Percentiles rank a stretch among this genome's conserved stretches.
phyloP scores from a whole-genome alignment of 208 protist species.

The Acanthamoeba divionensis region DNA sequence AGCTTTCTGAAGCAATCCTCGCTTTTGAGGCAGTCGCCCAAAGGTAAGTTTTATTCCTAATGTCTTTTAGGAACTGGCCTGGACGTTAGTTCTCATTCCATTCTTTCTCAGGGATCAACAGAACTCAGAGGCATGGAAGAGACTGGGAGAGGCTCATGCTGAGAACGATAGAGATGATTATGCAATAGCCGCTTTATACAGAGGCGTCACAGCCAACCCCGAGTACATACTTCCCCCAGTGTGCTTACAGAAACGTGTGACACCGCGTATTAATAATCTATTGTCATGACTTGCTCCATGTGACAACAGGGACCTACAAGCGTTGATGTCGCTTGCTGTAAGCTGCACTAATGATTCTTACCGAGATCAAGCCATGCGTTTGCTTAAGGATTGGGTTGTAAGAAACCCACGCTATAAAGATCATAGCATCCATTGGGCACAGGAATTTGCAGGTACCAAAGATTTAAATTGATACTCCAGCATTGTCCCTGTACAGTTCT shows the following conservation, averaged over 20 bases:
- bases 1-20: constrained; percentile 61
- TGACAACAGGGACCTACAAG: background rate
- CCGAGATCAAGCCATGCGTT: constrained; percentile 44
- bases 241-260: too few relatives aligned
- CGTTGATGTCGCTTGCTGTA: constrained; percentile 62
- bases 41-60: background rate
- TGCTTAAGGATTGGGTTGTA: constrained; percentile 53
- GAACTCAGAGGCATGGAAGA: constrained; percentile 62
- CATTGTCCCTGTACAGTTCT: too few relatives aligned
- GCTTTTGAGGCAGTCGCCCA: constrained; percentile 69
- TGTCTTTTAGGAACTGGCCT: background rate
- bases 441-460: too few relatives aligned
- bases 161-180: constrained; percentile 73
- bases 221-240: too few relatives aligned
- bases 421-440: too few relatives aligned
- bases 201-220: too few relatives aligned
- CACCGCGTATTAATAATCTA: background rate
- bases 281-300: background rate
- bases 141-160: constrained; percentile 69
- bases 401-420: constrained; percentile 37
- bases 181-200: constrained; percentile 68
- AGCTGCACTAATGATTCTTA: constrained; percentile 73
- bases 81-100: background rate
- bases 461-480: too few relatives aligned
- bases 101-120: too few relatives aligned